Conservation (phyloP, 78 protist species). For the Mantamonas sphyraenae region DNA sequence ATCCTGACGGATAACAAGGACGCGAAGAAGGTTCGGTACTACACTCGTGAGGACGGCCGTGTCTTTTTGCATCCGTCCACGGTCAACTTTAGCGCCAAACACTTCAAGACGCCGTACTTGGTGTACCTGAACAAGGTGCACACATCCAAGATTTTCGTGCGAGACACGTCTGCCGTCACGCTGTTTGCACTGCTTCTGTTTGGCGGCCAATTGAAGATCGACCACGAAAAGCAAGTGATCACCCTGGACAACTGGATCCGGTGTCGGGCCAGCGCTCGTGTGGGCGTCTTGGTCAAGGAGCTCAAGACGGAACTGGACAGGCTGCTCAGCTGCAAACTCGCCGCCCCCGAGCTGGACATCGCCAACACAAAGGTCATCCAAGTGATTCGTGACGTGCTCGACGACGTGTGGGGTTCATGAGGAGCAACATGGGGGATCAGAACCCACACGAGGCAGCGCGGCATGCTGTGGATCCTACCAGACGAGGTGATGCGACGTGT, state of each 20-base stretch:
- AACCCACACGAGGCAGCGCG: no score
- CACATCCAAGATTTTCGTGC: slow-evolving; percentile 39
- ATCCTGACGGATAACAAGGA: slow-evolving; percentile 3
- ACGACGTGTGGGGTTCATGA: neutral
- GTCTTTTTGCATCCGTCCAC: slow-evolving; percentile 49
- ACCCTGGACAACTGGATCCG: slow-evolving; percentile 48
- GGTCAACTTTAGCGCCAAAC: slow-evolving; percentile 29
- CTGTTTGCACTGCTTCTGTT: slow-evolving; percentile 65
- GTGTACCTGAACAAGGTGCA: slow-evolving; percentile 37
- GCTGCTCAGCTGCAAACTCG: neutral
- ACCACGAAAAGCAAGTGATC: slow-evolving; percentile 11
- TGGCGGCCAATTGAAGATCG: slow-evolving; percentile 55
- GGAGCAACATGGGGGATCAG: no score
- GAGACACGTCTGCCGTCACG: slow-evolving; percentile 39
- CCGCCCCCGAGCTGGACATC: neutral
- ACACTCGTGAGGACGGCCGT: neutral
- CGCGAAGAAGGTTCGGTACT: slow-evolving; percentile 6
- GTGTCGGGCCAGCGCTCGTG: slow-evolving; percentile 11
- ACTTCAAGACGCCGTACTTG: slow-evolving; percentile 29
- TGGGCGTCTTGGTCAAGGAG: neutral
- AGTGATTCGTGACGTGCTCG: neutral
- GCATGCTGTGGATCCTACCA: no score
- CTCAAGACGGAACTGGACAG: neutral
- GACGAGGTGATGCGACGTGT: no score
- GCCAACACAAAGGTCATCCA: neutral